Percentiles rank a stretch among this genome's conserved stretches.
phyloP scores from a whole-genome alignment of 139 green algal species.

The Haematococcus lacustris region DNA sequence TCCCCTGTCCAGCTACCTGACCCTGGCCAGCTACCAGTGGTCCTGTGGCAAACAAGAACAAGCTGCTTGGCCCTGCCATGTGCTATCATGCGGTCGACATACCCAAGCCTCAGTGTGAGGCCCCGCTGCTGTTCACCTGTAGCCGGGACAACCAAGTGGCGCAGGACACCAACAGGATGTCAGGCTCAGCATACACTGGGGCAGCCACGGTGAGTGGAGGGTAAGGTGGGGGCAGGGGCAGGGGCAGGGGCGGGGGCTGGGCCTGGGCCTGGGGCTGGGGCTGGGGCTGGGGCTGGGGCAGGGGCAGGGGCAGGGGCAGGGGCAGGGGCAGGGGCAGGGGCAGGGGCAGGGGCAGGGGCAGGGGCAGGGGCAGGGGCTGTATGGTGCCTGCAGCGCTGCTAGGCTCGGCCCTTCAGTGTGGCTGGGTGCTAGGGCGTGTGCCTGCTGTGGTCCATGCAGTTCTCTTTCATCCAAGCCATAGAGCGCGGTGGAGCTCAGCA shows the following conservation, averaged over 20 bases:
- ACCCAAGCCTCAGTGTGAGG: neutral
- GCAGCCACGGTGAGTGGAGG: slow-evolving; percentile 59
- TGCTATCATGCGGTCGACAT: no score
- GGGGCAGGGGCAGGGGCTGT: neutral
- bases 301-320: no score
- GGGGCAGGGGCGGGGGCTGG: no score
- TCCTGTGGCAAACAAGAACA: no score
- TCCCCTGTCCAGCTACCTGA: no score
- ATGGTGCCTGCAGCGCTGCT: neutral
- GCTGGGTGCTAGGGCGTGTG: neutral
- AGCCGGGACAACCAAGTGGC: slow-evolving; percentile 14
- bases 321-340: no score
- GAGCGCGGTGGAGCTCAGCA: slow-evolving; percentile 22
- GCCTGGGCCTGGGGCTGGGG: no score
- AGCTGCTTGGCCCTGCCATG: no score
- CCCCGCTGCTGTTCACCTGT: neutral
- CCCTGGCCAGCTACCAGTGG: no score
- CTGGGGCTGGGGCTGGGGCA: no score
- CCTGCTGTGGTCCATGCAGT: slow-evolving; percentile 12
- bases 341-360: no score
- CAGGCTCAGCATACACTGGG: slow-evolving; percentile 55
- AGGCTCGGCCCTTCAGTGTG: neutral
- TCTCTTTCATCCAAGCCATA: slow-evolving; percentile 68
- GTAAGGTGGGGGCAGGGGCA: no score
- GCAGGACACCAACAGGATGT: slow-evolving; percentile 43